phyloP scores from a whole-genome alignment of 2,329 filamentous ascomycete species.

The Cercospora berteroae region DNA sequence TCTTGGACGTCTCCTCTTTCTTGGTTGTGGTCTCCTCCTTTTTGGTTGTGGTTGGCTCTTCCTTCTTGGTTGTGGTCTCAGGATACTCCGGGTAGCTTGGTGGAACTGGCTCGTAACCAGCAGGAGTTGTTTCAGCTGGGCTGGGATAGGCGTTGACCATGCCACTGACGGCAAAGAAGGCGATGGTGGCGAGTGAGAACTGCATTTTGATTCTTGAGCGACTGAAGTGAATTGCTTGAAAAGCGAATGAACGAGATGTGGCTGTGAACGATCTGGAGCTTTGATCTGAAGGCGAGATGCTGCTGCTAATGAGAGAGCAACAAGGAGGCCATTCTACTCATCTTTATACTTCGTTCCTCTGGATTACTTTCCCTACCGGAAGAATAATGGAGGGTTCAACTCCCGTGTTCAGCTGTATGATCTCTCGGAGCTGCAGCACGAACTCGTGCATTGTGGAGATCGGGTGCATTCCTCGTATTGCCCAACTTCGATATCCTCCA shows the following conservation, averaged over 20 bases:
- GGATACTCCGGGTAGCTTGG: neutral
- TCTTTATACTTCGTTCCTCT: constrained; percentile 13
- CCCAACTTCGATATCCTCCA: neutral
- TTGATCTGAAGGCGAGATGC: constrained; percentile 10
- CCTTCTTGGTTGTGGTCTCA: neutral
- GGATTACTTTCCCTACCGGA: neutral
- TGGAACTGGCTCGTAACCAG: constrained; percentile 12
- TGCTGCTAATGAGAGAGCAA: constrained; percentile 18
- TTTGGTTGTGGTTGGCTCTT: neutral
- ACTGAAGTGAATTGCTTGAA: constrained; percentile 13
- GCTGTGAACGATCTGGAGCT: constrained; percentile 6
- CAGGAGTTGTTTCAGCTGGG: constrained; percentile 11
- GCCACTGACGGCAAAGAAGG: constrained; percentile 23
- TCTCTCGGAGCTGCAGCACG: neutral
- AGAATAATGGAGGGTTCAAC: neutral
- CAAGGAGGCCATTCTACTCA: neutral
- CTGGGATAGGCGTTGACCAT: constrained; percentile 20
- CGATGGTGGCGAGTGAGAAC: constrained; percentile 21
- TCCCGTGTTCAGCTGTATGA: neutral
- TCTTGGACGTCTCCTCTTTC: neutral
- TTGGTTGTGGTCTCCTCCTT: neutral
- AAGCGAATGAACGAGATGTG: constrained; percentile 14
- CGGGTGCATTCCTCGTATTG: neutral
- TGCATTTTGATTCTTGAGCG: constrained; percentile 20
- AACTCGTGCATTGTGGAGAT: neutral